phyloP scores from a whole-genome alignment of 2,329 filamentous ascomycete genomes.

The Apiospora aurea region DNA sequence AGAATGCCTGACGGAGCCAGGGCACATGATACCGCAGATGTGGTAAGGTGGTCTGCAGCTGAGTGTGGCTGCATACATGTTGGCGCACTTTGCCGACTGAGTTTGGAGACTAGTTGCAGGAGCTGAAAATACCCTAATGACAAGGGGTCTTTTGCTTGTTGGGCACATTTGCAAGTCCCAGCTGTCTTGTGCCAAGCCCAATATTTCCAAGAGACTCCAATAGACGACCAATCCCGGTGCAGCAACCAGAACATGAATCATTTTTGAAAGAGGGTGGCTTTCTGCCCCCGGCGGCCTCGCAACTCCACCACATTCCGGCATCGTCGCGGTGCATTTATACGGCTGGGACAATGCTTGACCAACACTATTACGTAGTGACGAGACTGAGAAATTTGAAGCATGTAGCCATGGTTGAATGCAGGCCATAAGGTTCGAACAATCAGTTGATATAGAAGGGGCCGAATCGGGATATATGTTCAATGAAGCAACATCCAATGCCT shows the following conservation, averaged over 20 bases:
- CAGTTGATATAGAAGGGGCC: not conserved
- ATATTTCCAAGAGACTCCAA: not conserved
- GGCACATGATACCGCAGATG: not conserved
- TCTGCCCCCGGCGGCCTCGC: not conserved
- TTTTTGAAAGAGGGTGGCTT: not conserved
- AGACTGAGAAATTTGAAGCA: not conserved
- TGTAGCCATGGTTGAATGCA: not conserved
- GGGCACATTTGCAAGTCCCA: not conserved
- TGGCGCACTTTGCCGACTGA: not conserved
- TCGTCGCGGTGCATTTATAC: not conserved
- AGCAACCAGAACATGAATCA: not conserved
- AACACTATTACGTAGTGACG: not conserved
- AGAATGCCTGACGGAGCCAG: not conserved
- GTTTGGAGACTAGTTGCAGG: constrained; percentile 3
- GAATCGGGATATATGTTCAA: not conserved
- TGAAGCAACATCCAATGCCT: not conserved
- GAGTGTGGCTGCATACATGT: constrained; percentile 4
- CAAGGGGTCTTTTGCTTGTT: constrained; percentile 15
- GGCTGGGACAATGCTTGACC: not conserved
- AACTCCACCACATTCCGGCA: not conserved
- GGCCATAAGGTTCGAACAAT: not conserved
- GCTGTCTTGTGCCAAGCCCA: constrained; percentile 14
- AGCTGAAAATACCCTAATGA: not conserved
- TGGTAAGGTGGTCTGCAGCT: not conserved
- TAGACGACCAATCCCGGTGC: not conserved